Conservation (phyloP, 1,139 yeast species). For the Candida pseudoviswanathii region DNA sequence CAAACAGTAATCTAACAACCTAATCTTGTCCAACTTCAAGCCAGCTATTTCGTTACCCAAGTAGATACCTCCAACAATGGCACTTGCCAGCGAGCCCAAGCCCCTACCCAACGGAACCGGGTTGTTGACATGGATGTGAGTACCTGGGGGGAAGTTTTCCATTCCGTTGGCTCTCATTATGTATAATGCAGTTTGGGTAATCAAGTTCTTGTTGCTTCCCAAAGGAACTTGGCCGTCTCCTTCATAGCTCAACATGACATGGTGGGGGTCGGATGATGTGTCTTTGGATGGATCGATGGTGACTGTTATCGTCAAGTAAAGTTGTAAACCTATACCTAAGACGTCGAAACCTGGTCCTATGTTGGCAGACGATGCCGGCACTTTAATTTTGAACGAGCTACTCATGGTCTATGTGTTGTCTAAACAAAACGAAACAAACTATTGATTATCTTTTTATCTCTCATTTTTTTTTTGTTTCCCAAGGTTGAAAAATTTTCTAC, state of each 20-base stretch:
- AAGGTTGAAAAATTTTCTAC: slow-evolving; percentile 2
- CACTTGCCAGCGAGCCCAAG: slow-evolving; percentile 97
- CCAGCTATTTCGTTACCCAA: slow-evolving; percentile 84
- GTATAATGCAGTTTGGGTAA: slow-evolving; percentile 90
- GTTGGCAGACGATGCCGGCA: slow-evolving; percentile 97
- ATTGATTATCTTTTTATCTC: neutral
- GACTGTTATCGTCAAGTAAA: slow-evolving; percentile 72
- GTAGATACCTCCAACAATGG: slow-evolving; percentile 96
- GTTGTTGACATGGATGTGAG: slow-evolving; percentile 77
- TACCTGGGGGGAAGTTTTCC: slow-evolving; percentile 76
- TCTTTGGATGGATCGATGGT: slow-evolving; percentile 55
- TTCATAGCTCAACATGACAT: slow-evolving; percentile 70
- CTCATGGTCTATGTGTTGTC: neutral
- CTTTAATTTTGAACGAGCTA: slow-evolving; percentile 54
- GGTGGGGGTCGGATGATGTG: slow-evolving; percentile 61
- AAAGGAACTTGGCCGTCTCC: slow-evolving; percentile 87
- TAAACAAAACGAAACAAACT: neutral
- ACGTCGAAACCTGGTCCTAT: slow-evolving; percentile 99
- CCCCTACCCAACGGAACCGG: slow-evolving; percentile 98
- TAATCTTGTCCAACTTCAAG: slow-evolving; percentile 68
- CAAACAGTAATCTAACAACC: slow-evolving; percentile 91
- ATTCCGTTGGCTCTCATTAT: slow-evolving; percentile 82
- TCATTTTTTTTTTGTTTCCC: neutral
- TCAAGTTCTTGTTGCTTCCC: slow-evolving; percentile 73
- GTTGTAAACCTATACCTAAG: slow-evolving; percentile 81